Conservation (phyloP, 2,329 filamentous ascomycete species). For the Atkinsonella hypoxylon region DNA sequence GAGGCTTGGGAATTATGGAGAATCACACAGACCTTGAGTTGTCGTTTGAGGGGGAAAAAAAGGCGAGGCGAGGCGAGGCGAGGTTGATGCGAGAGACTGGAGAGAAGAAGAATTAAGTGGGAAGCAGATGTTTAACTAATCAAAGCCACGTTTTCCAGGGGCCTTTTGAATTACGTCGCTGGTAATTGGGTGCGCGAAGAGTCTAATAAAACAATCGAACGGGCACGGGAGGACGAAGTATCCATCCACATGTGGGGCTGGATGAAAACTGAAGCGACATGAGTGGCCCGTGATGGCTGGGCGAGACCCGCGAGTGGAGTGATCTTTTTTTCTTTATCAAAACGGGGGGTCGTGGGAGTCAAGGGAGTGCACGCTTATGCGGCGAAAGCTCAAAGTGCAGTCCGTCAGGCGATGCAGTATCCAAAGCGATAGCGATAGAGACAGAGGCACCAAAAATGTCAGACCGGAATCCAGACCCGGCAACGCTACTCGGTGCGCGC, state of each 20-base stretch:
- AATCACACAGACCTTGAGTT: neutral
- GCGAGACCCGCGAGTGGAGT: constrained; percentile 1
- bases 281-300: constrained; percentile 3
- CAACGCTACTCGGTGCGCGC: no score
- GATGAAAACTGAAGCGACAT: constrained; percentile 9
- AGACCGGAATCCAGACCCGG: no score
- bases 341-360: no score
- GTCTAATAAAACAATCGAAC: neutral
- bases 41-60: neutral
- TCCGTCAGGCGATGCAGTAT: no score
- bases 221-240: constrained; percentile 1
- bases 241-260: constrained; percentile 1
- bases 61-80: no score
- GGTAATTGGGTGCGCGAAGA: neutral
- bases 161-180: neutral
- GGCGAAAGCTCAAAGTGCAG: no score
- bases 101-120: no score
- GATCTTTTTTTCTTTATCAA: neutral
- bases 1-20: neutral
- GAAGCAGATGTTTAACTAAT: neutral
- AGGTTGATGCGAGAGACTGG: constrained; percentile 1
- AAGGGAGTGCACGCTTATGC: no score
- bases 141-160: neutral
- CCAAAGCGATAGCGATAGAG: no score
- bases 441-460: no score